A percentile compares a stretch with the other conserved stretches of the same genome.
phyloP scores from a whole-genome alignment of 2,329 filamentous ascomycete genomes.

The Diplodia corticola region DNA sequence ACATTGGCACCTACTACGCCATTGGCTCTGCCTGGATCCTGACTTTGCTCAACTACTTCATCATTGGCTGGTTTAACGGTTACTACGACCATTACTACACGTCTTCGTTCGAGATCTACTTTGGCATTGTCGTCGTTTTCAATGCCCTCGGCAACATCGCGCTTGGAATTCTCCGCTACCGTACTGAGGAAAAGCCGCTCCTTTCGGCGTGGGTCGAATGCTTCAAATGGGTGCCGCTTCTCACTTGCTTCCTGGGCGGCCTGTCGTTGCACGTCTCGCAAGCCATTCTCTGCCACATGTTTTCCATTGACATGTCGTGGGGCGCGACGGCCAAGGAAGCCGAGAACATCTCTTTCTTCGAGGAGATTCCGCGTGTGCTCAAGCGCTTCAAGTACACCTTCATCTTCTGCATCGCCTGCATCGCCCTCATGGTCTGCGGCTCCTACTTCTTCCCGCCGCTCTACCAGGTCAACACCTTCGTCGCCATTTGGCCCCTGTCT shows the following conservation, averaged over 20 bases:
- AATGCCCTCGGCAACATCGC: constrained; percentile 72
- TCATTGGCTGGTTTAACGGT: constrained; percentile 74
- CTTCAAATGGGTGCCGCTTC: constrained; percentile 65
- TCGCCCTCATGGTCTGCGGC: constrained; percentile 52
- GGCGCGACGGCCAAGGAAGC: constrained; percentile 61
- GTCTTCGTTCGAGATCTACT: constrained; percentile 76
- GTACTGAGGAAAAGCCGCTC: constrained; percentile 64
- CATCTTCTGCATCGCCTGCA: constrained; percentile 50
- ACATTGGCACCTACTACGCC: constrained; percentile 79
- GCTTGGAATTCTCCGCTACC: constrained; percentile 71
- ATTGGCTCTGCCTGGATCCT: constrained; percentile 75
- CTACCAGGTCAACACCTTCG: constrained; percentile 60
- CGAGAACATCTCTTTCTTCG: constrained; percentile 57
- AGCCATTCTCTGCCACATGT: constrained; percentile 43
- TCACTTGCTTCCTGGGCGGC: constrained; percentile 44
- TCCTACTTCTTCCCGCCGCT: constrained; percentile 49
- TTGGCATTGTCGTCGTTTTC: constrained; percentile 77
- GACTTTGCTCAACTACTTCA: constrained; percentile 72
- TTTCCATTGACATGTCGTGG: constrained; percentile 49
- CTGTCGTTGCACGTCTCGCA: constrained; percentile 44
- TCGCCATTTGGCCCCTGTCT: constrained; percentile 60
- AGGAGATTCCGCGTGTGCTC: constrained; percentile 57
- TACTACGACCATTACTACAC: constrained; percentile 76
- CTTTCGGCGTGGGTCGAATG: constrained; percentile 53
- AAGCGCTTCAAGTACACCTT: constrained; percentile 59